A percentile compares a stretch with the other conserved stretches of the same genome.
Conservation (phyloP, 345 rosid genomes). For the Syzygium aromaticum region DNA sequence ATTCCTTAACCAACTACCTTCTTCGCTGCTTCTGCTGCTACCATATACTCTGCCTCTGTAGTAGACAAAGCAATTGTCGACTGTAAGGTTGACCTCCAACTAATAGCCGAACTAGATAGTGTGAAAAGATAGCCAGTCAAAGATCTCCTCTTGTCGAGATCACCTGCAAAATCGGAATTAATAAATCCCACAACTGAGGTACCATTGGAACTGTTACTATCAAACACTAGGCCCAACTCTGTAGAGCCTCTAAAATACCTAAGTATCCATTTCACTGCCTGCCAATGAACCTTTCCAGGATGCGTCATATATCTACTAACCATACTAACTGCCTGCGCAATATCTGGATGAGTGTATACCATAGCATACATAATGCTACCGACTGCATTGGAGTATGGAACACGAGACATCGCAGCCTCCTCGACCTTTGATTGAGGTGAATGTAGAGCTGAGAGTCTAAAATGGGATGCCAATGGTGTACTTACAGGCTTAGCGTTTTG, state of each 20-base stretch:
- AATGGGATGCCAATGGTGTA: neutral
- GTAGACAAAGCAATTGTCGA: no score
- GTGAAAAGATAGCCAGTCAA: no score
- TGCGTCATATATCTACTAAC: neutral
- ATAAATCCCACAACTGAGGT: no score
- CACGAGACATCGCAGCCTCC: neutral
- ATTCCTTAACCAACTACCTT: no score
- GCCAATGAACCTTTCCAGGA: neutral
- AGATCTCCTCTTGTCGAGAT: no score
- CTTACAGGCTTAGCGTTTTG: neutral
- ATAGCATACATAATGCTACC: neutral
- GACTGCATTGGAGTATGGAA: neutral
- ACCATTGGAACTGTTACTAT: no score
- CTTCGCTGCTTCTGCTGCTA: no score
- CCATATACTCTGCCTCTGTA: no score
- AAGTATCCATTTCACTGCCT: neutral
- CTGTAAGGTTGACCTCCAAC: no score
- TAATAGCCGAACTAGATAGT: no score
- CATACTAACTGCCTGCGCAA: neutral
- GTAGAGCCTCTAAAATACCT: neutral
- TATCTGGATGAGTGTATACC: neutral
- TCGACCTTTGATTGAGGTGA: neutral
- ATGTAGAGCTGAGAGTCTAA: neutral
- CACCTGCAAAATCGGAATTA: no score
- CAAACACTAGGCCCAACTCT: neutral